These are phyloP conservation scores for Teratosphaeria gauchensis DNA, from an alignment of 2,329 filamentous ascomycete species.

Conservation along the genomic window DNA sequence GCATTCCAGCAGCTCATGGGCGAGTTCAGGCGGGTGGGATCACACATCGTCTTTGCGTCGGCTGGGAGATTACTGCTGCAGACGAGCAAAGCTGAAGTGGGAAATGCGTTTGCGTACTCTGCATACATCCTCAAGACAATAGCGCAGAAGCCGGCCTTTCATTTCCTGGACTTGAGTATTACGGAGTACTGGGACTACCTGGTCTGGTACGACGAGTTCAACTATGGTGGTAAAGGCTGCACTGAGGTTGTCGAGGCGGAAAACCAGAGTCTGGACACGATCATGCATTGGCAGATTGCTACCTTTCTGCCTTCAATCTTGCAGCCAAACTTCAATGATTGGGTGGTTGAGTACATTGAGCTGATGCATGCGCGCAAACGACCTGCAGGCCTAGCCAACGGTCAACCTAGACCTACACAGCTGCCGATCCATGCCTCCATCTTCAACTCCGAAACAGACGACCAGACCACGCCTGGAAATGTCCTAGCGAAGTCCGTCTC, in stretches of 20 bases:
- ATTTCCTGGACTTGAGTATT: slow-evolving; percentile 94
- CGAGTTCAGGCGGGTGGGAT: slow-evolving; percentile 90
- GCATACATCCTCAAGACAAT: slow-evolving; percentile 98
- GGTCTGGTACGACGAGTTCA: slow-evolving; percentile 98
- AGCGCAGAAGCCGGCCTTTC: slow-evolving; percentile 87
- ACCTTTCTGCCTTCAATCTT: slow-evolving; percentile 75
- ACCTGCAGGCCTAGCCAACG: slow-evolving; percentile 38
- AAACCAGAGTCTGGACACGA: slow-evolving; percentile 71
- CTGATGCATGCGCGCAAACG: slow-evolving; percentile 84
- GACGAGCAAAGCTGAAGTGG: slow-evolving; percentile 92
- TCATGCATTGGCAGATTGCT: slow-evolving; percentile 98
- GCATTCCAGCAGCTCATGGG: slow-evolving; percentile 95
- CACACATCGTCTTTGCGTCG: slow-evolving; percentile 90
- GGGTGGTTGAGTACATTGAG: slow-evolving; percentile 90
- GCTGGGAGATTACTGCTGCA: slow-evolving; percentile 83
- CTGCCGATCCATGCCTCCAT: slow-evolving; percentile 48
- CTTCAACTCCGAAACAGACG: slow-evolving; percentile 47
- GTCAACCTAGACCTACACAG: slow-evolving; percentile 50
- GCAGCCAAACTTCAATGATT: slow-evolving; percentile 78
- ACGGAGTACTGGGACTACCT: slow-evolving; percentile 99
- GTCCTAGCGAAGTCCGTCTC: slow-evolving; percentile 77
- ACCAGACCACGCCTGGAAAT: slow-evolving; percentile 46
- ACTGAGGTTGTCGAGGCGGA: slow-evolving; percentile 67
- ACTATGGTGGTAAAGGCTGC: slow-evolving; percentile 92
- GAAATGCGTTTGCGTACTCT: slow-evolving; percentile 91